These are phyloP conservation scores for Fusarium lyarnte DNA, from an alignment of 2,329 filamentous ascomycete genomes.

Conservation along the genomic window DNA sequence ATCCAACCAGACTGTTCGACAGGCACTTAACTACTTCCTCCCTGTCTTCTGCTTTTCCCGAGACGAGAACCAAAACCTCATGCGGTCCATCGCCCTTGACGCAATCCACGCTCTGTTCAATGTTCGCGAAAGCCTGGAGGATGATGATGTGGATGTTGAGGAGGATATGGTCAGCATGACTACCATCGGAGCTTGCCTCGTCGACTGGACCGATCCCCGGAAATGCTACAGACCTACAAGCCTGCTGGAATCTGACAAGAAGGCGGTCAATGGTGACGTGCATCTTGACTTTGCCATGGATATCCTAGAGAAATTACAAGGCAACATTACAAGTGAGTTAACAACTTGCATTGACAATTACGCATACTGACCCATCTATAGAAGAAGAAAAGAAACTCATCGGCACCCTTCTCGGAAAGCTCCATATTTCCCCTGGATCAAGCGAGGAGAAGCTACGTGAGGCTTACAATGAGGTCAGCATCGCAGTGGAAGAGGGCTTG, in stretches of 20 bases:
- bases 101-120: slow-evolving; percentile 80
- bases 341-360: not conserved
- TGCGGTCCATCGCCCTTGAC: slow-evolving; percentile 78
- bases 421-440: slow-evolving; percentile 78
- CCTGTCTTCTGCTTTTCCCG: slow-evolving; percentile 93
- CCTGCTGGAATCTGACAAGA: slow-evolving; percentile 66
- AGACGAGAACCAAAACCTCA: slow-evolving; percentile 81
- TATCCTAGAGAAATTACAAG: slow-evolving; percentile 78
- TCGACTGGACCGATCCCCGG: slow-evolving; percentile 95
- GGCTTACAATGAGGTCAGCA: slow-evolving; percentile 66
- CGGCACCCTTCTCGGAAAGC: slow-evolving; percentile 80
- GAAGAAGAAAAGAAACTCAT: slow-evolving; percentile 89
- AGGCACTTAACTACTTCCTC: slow-evolving; percentile 91
- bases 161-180: slow-evolving; percentile 83
- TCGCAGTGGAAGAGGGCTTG: slow-evolving; percentile 70
- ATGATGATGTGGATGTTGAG: slow-evolving; percentile 77
- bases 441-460: slow-evolving; percentile 66
- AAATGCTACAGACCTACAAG: slow-evolving; percentile 70
- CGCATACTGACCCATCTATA: slow-evolving; percentile 51
- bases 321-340: slow-evolving; percentile 72
- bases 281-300: slow-evolving; percentile 82
- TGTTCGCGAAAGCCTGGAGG: slow-evolving; percentile 76
- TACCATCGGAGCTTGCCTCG: slow-evolving; percentile 81
- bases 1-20: slow-evolving; percentile 82
- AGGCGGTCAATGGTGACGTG: slow-evolving; percentile 76